phyloP scores from a whole-genome alignment of 2,329 filamentous ascomycete species.

The Beauveria sp. region DNA sequence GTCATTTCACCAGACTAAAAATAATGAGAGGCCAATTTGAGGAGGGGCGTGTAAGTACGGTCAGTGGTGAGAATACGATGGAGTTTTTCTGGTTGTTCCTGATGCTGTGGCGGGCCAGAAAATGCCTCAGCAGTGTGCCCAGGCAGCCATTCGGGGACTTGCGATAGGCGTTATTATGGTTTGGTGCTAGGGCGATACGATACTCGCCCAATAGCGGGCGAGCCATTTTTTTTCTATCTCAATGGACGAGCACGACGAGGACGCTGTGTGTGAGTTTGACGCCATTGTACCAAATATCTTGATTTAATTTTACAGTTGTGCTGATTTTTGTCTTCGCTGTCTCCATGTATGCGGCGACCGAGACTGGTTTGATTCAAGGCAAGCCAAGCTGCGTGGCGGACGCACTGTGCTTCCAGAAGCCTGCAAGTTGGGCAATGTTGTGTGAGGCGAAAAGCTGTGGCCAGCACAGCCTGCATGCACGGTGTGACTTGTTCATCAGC shows the following conservation, averaged over 20 bases:
- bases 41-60: neutral
- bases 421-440: neutral
- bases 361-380: neutral
- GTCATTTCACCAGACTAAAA: slow-evolving; percentile 1
- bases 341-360: neutral
- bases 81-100: neutral
- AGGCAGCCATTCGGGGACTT: neutral
- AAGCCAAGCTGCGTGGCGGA: neutral
- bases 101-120: neutral
- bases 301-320: neutral
- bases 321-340: neutral
- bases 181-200: neutral
- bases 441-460: neutral
- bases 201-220: neutral
- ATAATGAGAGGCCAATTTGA: neutral
- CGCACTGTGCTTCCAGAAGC: slow-evolving; percentile 7
- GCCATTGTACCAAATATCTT: neutral
- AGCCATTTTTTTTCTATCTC: neutral
- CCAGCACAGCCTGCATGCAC: neutral
- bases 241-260: no score
- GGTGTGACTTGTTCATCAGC: neutral
- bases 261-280: neutral
- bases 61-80: no score
- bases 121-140: neutral
- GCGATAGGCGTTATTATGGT: slow-evolving; percentile 1